These are phyloP conservation scores for Cetradonia linearis DNA, from an alignment of 495 filamentous ascomycete genomes.

Conservation along the genomic window DNA sequence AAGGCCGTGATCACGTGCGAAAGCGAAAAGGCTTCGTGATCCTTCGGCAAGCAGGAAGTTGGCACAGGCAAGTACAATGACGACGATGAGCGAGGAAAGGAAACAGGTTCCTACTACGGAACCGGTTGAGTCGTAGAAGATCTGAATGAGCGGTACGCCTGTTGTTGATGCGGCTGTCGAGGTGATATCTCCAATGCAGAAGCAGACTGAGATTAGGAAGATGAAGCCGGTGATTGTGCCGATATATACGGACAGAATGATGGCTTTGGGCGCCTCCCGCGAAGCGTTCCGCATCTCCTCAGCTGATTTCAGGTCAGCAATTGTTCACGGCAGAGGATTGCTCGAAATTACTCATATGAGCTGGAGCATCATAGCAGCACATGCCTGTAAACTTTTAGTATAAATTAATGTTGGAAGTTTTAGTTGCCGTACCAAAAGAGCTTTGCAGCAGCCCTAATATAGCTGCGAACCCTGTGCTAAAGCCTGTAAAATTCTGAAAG, in stretches of 20 bases:
- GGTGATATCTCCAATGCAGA: conserved; percentile 41
- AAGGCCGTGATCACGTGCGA: conserved; percentile 40
- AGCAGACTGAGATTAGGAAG: conserved; percentile 40
- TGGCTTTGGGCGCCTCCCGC: conserved; percentile 44
- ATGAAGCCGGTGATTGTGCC: conserved; percentile 42
- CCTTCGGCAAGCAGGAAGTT: conserved; percentile 38
- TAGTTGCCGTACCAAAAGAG: conserved; percentile 33
- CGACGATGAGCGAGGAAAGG: conserved; percentile 33
- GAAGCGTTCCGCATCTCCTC: conserved; percentile 43
- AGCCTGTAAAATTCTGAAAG: conserved; percentile 49
- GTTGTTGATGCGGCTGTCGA: conserved; percentile 34
- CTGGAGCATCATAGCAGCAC: conserved; percentile 36
- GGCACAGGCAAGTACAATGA: conserved; percentile 35
- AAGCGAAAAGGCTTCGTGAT: conserved; percentile 37
- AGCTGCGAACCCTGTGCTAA: conserved; percentile 39
- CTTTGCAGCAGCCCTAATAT: conserved; percentile 48
- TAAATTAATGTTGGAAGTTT: neutral
- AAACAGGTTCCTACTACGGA: conserved; percentile 35
- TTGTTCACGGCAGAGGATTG: neutral
- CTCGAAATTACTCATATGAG: conserved; percentile 13
- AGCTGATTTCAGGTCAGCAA: conserved; percentile 29
- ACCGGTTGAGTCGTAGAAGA: conserved; percentile 39
- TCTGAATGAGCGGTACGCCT: conserved; percentile 40
- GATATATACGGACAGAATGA: conserved; percentile 44
- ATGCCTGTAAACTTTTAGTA: conserved; percentile 28